Evolutionary conservation across 441 rosid genomes (phyloP).

Genomic region (Melastoma candidum): DNA sequence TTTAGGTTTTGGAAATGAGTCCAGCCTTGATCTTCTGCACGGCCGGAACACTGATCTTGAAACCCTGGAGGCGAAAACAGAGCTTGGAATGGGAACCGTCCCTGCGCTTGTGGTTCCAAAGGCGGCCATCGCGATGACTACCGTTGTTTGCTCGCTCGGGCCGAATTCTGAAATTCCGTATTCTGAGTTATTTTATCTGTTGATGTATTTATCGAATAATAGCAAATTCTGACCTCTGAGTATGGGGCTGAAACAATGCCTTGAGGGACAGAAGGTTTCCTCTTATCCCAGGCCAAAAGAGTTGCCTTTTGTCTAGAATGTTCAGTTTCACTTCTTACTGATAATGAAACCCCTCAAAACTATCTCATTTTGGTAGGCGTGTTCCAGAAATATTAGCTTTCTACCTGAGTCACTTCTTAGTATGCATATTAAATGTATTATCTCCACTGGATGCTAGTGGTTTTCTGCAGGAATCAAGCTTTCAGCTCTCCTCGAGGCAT

Average conservation of each 20-base stretch:
- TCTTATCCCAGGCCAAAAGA: conserved; percentile 78
- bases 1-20: conserved; percentile 4
- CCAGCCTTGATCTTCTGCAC: conserved; percentile 20
- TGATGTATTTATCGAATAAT: too few species aligned
- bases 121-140: conserved; percentile 15
- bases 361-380: conserved; percentile 96
- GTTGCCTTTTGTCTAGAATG: conserved; percentile 72
- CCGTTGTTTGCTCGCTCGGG: too few species aligned
- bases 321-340: conserved; percentile 76
- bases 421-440: too few species aligned
- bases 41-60: conserved; percentile 22
- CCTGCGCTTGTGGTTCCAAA: conserved; percentile 34
- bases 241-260: conserved; percentile 47
- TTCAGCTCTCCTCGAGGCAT: too few species aligned
- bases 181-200: too few species aligned
- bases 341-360: conserved; percentile 68
- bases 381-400: not conserved
- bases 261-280: conserved; percentile 93
- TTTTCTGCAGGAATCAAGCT: conserved; percentile 18
- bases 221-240: not conserved
- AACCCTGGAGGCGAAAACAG: conserved; percentile 19
- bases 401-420: too few species aligned
- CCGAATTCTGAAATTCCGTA: too few species aligned
- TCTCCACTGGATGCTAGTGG: not conserved
- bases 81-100: conserved; percentile 19